Evolutionary conservation across 805 yeast genomes (phyloP), one percentile per base, ranked within the genome.

Genomic region (Nakazawaea sp.): DNA sequence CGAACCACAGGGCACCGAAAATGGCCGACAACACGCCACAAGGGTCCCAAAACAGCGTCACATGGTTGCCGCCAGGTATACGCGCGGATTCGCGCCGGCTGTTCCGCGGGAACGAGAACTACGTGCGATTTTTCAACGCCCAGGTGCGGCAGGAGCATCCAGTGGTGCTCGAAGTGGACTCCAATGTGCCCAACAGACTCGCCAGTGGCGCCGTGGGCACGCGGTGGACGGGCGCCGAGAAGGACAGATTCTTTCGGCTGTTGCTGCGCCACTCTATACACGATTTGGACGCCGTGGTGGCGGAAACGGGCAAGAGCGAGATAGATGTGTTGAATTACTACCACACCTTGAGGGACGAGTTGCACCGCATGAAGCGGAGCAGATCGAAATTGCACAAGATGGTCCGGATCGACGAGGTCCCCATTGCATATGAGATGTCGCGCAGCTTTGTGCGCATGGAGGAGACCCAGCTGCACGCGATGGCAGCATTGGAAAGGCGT

Each of bases 391-490:
- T 43, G 24, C 41, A 44, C 17, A 36, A 46, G 15, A 46, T 69
- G 21, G 39, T 63, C 3, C 46, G 53, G 11, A 69, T 71, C 47
- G 53, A 56, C 20, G 70, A 71, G 10, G 53, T 77, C 8, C 82
- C 83, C 1, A 59, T 62, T 3, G 72, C 78, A 1, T 53, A 60
- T 41, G 84, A 78, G 45, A 61, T 77, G 59, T 67, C 70, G 42
- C 61, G 61, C 6, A 51, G 50, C 15, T 68, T 61, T 39, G 47
- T 70, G 1, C 49, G 53, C 5, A 49, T 68, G 43, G 84, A 78
- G 45, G 70, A 71, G 15, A n/a, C 17, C 17, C 45, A 44, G 20
- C 40, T 42, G 25, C 12, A 18, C 8, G 15, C 12, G 6, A 21
- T 37, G 19, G 18, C 18, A 15, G 24, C 12, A 15, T 8, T 27